Evolutionary conservation across 495 filamentous ascomycete species (phyloP).

Genomic region (Umbilicaria muhlenbergii): DNA sequence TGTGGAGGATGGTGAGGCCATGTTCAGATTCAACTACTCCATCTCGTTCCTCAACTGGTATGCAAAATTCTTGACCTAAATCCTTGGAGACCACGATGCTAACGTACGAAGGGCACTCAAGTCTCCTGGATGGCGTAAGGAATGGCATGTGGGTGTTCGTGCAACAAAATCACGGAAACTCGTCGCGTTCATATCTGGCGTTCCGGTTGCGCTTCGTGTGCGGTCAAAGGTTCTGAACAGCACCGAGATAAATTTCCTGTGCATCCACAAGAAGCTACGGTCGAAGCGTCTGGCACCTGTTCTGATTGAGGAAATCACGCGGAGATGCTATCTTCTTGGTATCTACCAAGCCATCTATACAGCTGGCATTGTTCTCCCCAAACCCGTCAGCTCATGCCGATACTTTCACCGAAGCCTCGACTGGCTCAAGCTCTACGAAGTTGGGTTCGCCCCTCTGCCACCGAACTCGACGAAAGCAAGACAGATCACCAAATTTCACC

Average conservation of each 20-base stretch:
- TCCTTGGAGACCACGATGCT: conserved; percentile 5
- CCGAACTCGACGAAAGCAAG: conserved; percentile 61
- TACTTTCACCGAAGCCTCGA: conserved; percentile 89
- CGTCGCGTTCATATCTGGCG: conserved; percentile 87
- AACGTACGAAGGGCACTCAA: conserved; percentile 61
- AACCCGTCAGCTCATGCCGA: conserved; percentile 76
- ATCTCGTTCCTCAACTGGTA: conserved; percentile 77
- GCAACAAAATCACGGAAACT: conserved; percentile 61
- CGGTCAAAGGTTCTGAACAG: conserved; percentile 57
- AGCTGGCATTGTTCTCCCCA: conserved; percentile 76
- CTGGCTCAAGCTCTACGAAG: conserved; percentile 90
- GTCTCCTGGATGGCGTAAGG: conserved; percentile 84
- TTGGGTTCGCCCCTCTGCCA: conserved; percentile 78
- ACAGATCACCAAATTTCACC: conserved; percentile 63
- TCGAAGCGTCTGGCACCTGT: conserved; percentile 82
- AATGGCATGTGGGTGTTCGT: conserved; percentile 93
- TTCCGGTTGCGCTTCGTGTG: conserved; percentile 69
- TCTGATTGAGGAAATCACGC: conserved; percentile 93
- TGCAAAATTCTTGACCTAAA: conserved; percentile 6
- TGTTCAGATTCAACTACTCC: conserved; percentile 96
- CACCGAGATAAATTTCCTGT: conserved; percentile 95
- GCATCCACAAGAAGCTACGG: conserved; percentile 93
- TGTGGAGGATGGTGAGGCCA: conserved; percentile 89
- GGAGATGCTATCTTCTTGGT: conserved; percentile 64
- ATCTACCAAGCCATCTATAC: conserved; percentile 95